These are phyloP conservation scores for Beauveria scarabaeidicola DNA, from an alignment of 2,329 filamentous ascomycete genomes.

Conservation along the genomic window DNA sequence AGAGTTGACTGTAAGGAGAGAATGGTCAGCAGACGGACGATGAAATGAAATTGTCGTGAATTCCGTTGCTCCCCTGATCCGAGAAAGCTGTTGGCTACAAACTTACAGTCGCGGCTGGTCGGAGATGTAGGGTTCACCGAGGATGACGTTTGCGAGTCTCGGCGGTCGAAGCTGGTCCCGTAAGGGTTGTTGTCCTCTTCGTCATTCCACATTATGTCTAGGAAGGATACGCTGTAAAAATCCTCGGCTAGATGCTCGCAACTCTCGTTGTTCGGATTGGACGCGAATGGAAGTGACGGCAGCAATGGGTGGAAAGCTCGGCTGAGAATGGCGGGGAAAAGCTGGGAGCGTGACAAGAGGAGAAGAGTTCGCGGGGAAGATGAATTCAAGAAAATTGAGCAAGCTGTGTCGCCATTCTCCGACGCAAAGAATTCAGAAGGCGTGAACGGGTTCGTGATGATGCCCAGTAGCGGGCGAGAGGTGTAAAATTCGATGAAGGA, in stretches of 20 bases:
- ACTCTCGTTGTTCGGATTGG: background rate
- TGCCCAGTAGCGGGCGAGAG: background rate
- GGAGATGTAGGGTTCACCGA: conserved; percentile 58
- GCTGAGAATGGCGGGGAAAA: conserved; percentile 10
- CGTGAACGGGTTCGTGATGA: background rate
- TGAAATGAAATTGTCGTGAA: too few species aligned
- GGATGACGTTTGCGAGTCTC: conserved; percentile 69
- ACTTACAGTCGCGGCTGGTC: conserved; percentile 48
- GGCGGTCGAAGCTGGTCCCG: conserved; percentile 78
- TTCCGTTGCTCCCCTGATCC: background rate
- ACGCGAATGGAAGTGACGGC: background rate
- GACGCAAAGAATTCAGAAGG: background rate
- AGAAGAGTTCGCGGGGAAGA: background rate
- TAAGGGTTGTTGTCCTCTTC: conserved; percentile 92
- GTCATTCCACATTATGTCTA: conserved; percentile 82
- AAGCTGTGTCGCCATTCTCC: conserved; percentile 7
- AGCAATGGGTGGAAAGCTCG: conserved; percentile 3
- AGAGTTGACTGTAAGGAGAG: conserved; percentile 20
- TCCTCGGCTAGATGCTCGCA: conserved; percentile 13
- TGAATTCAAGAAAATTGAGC: background rate
- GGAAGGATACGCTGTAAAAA: conserved; percentile 9
- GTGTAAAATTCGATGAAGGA: background rate
- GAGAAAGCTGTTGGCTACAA: background rate
- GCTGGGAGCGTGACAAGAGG: background rate
- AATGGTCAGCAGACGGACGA: background rate